A percentile compares a stretch with the other conserved stretches of the same genome.
Conservation (phyloP, 106 monocot species). For the Agapanthus africanus region DNA sequence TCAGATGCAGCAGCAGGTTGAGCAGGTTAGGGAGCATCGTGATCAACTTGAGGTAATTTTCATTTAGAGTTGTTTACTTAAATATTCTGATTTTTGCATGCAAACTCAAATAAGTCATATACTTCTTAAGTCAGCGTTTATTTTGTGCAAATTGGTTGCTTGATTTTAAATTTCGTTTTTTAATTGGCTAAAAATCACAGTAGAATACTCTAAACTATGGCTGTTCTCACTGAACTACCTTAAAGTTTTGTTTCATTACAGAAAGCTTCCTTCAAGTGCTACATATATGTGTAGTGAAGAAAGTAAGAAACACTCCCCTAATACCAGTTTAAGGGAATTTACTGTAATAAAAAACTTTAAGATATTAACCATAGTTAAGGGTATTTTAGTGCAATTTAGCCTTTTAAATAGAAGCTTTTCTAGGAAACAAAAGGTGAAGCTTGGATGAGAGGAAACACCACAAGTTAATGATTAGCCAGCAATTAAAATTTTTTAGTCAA, state of each 20-base stretch:
- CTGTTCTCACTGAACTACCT: too few species aligned
- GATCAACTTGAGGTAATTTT: conserved; percentile 67
- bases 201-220: too few species aligned
- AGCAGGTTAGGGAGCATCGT: conserved; percentile 40
- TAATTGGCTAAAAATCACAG: too few species aligned
- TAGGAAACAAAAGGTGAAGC: background rate
- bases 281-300: too few species aligned
- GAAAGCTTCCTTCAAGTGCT: too few species aligned
- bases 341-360: too few species aligned
- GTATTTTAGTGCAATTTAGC: too few species aligned
- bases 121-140: background rate
- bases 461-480: background rate
- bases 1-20: conserved; percentile 49
- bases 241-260: too few species aligned
- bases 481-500: background rate
- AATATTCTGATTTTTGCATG: background rate
- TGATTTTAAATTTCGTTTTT: background rate
- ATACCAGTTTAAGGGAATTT: too few species aligned
- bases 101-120: background rate
- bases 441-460: background rate
- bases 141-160: background rate
- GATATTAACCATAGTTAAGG: too few species aligned
- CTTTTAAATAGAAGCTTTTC: background rate
- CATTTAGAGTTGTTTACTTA: background rate
- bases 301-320: too few species aligned